phyloP scores from a whole-genome alignment of 1,284 basidiomycete genomes.

The Puccinia hordei region DNA sequence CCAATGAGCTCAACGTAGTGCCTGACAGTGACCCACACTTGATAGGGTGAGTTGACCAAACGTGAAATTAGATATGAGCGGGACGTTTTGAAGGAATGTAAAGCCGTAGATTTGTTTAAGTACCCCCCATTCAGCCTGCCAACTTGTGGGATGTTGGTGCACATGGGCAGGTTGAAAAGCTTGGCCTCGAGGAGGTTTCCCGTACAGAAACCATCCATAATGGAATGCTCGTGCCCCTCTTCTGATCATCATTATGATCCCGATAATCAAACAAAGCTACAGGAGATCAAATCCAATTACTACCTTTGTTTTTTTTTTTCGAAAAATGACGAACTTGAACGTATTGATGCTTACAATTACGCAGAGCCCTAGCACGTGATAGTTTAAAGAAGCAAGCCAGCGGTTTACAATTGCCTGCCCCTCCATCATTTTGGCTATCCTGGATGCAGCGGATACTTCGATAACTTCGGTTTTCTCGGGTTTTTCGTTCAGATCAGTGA shows the following conservation, averaged over 20 bases:
- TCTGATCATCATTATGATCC: slow-evolving; percentile 24
- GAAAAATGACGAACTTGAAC: neutral
- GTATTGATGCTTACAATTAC: slow-evolving; percentile 21
- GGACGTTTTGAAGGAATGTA: slow-evolving; percentile 47
- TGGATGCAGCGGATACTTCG: neutral
- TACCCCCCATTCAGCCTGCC: neutral
- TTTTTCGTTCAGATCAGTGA: too few relatives aligned
- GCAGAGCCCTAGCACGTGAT: slow-evolving; percentile 8
- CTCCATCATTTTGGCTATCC: slow-evolving; percentile 12
- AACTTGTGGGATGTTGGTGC: neutral
- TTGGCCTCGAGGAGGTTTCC: slow-evolving; percentile 11
- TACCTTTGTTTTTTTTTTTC: neutral
- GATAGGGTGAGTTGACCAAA: slow-evolving; percentile 29
- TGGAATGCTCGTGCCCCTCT: slow-evolving; percentile 35
- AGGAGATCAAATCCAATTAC: neutral
- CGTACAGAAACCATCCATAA: slow-evolving; percentile 45
- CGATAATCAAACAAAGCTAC: slow-evolving; percentile 14
- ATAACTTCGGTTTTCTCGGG: neutral
- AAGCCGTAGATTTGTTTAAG: slow-evolving; percentile 41
- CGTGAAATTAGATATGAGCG: slow-evolving; percentile 11
- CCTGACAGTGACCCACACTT: slow-evolving; percentile 29
- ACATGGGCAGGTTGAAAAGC: neutral
- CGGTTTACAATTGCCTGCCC: slow-evolving; percentile 27
- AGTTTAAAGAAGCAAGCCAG: slow-evolving; percentile 31
- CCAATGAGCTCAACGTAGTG: neutral